These are phyloP conservation scores for Croton setiger DNA, from an alignment of 441 rosid species.

Conservation along the genomic window DNA sequence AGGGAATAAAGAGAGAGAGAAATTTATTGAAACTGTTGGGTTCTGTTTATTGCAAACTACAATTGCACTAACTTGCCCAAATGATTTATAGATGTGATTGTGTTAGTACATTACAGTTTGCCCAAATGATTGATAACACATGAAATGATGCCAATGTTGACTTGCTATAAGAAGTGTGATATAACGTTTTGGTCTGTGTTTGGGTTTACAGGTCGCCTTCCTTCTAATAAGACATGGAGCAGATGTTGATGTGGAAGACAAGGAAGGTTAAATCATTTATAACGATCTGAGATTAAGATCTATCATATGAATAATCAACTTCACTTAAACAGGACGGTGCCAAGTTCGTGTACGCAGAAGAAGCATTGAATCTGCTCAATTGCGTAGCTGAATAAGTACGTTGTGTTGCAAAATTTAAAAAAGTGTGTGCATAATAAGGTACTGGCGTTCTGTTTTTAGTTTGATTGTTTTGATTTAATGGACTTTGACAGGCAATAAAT, in stretches of 20 bases:
- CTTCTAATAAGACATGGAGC: slow-evolving; percentile 87
- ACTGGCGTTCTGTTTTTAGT: too few species aligned
- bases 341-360: too few species aligned
- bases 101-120: background rate
- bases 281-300: too few species aligned
- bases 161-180: background rate
- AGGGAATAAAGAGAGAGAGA: background rate
- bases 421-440: too few species aligned
- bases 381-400: too few species aligned
- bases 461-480: too few species aligned
- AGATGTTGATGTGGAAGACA: slow-evolving; percentile 82
- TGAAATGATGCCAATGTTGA: background rate
- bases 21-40: background rate
- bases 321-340: too few species aligned
- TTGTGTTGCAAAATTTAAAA: too few species aligned
- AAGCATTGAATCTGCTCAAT: too few species aligned
- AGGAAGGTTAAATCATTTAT: slow-evolving; percentile 90
- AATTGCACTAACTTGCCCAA: background rate
- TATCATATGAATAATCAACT: too few species aligned
- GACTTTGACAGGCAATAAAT: background rate
- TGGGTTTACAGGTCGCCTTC: slow-evolving; percentile 66
- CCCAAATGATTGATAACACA: too few species aligned
- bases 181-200: background rate
- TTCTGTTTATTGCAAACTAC: background rate
- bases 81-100: slow-evolving; percentile 1